These are phyloP conservation scores for Diatrype stigma DNA, from an alignment of 2,329 filamentous ascomycete species.

Conservation along the genomic window DNA sequence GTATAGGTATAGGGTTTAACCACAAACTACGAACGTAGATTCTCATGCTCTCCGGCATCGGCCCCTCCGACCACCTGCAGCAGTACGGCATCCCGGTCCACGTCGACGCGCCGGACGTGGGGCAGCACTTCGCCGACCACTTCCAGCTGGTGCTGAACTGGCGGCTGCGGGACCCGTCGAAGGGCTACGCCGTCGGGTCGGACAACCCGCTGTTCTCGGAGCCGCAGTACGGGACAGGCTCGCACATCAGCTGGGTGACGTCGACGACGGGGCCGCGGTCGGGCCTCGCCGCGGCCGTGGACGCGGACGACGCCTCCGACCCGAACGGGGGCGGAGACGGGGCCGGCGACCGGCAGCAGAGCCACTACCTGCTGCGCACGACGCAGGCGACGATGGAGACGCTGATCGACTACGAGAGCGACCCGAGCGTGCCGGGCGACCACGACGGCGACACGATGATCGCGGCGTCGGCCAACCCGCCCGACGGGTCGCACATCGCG, in stretches of 20 bases:
- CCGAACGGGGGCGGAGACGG: no score
- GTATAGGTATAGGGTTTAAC: no score
- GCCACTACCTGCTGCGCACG: constrained; percentile 4
- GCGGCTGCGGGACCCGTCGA: constrained; percentile 6
- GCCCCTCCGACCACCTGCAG: constrained; percentile 15
- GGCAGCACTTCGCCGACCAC: background rate
- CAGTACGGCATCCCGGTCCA: background rate
- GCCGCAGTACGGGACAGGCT: constrained; percentile 7
- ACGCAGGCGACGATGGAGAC: constrained; percentile 8
- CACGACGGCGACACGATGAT: no score
- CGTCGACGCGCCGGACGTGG: background rate
- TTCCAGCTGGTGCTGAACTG: constrained; percentile 5
- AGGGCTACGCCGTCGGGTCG: constrained; percentile 6
- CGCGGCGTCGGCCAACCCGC: no score
- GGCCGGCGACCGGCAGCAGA: no score
- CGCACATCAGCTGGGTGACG: constrained; percentile 5
- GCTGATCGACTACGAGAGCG: constrained; percentile 8
- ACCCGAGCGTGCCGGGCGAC: no score
- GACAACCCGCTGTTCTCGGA: constrained; percentile 5
- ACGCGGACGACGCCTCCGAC: constrained; percentile 5
- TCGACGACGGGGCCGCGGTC: constrained; percentile 1
- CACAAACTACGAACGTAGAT: no score
- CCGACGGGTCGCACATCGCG: background rate
- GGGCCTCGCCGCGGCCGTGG: constrained; percentile 3
- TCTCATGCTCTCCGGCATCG: constrained; percentile 35